Conservation (phyloP, 2,329 filamentous ascomycete genomes). For the Zasmidium citrigriseum region DNA sequence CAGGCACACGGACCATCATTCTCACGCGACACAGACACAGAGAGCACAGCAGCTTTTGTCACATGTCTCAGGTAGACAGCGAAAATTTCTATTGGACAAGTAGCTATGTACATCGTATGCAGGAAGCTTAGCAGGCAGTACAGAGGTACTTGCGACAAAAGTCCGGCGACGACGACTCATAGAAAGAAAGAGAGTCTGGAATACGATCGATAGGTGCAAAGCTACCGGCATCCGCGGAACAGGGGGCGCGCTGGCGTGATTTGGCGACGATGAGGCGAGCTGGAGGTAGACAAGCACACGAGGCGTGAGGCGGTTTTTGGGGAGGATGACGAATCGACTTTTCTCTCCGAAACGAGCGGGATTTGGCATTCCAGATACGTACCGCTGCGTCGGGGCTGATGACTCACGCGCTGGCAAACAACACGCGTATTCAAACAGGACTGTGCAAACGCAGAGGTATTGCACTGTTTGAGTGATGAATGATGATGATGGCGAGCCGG, state of each 20-base stretch:
- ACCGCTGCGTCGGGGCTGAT: background rate
- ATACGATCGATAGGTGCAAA: background rate
- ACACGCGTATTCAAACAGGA: background rate
- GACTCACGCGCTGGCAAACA: background rate
- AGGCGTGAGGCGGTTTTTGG: background rate
- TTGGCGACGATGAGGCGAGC: background rate
- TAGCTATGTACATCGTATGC: too few relatives aligned
- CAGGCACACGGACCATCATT: background rate
- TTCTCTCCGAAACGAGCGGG: too few relatives aligned
- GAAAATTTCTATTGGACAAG: background rate
- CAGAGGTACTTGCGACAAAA: background rate
- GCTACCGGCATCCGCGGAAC: background rate
- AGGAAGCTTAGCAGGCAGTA: background rate
- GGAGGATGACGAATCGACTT: background rate
- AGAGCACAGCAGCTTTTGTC: background rate
- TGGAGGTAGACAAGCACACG: background rate
- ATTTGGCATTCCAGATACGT: background rate
- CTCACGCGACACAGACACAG: background rate
- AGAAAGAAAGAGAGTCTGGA: background rate
- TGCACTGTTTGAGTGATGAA: too few relatives aligned
- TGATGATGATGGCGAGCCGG: too few relatives aligned
- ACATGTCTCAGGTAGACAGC: background rate
- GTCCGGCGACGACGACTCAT: background rate
- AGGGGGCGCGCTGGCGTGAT: background rate
- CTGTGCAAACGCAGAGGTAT: too few relatives aligned